Percentiles rank a stretch among this genome's conserved stretches.
Evolutionary conservation across 148 eudicot genomes (phyloP).

Genomic region (Cornus florida): DNA sequence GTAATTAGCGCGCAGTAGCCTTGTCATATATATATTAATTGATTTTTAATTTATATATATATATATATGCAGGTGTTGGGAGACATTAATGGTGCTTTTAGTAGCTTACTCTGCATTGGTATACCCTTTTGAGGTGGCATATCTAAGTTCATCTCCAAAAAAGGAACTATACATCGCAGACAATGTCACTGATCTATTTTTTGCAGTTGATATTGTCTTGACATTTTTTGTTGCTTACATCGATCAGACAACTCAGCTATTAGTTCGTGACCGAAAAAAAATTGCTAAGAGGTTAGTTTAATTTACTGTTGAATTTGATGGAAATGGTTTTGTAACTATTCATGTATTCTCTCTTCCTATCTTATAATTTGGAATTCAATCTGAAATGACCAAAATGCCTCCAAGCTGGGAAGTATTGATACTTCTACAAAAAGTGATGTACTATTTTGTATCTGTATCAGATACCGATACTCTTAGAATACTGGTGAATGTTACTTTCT

Average conservation of each 20-base stretch:
- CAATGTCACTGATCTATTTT: slow-evolving; percentile 56
- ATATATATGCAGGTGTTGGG: slow-evolving; percentile 65
- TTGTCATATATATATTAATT: too few relatives aligned
- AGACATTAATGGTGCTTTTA: slow-evolving; percentile 66
- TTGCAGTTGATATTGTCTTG: slow-evolving; percentile 68
- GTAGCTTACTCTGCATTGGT: slow-evolving; percentile 82
- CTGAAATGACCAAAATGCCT: too few relatives aligned
- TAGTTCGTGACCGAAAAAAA: slow-evolving; percentile 48
- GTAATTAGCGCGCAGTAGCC: too few relatives aligned
- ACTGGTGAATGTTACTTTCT: too few relatives aligned
- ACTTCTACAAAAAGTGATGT: too few relatives aligned
- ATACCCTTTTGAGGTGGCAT: slow-evolving; percentile 79
- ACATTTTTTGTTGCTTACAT: slow-evolving; percentile 86
- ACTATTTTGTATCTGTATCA: too few relatives aligned
- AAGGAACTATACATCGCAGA: slow-evolving; percentile 51
- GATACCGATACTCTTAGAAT: too few relatives aligned
- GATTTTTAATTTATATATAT: too few relatives aligned
- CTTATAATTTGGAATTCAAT: too few relatives aligned
- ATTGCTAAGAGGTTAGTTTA: slow-evolving; percentile 61
- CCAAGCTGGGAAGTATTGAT: too few relatives aligned
- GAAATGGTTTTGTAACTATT: not conserved
- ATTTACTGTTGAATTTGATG: not conserved
- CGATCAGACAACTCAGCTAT: slow-evolving; percentile 60
- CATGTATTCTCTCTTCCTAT: too few relatives aligned
- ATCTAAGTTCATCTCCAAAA: slow-evolving; percentile 34